Evolutionary conservation across 148 eudicot species (phyloP).

Genomic region (Camellia sinensis): DNA sequence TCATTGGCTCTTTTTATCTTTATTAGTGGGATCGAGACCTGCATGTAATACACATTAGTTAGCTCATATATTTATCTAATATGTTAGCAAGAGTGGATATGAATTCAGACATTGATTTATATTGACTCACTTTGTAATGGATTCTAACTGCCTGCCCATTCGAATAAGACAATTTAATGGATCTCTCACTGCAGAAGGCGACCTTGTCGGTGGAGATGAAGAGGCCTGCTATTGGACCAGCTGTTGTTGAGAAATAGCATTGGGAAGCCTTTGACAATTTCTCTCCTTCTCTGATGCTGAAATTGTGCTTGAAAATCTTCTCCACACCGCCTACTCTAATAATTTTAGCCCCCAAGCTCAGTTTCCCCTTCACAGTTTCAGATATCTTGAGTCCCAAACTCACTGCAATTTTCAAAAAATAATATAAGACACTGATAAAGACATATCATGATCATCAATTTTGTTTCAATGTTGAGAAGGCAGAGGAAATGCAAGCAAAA

Average conservation of each 20-base stretch:
- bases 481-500: too few species aligned
- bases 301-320: conserved; percentile 36
- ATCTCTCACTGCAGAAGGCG: conserved; percentile 44
- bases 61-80: too few species aligned
- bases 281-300: conserved; percentile 38
- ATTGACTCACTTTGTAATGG: conserved; percentile 38
- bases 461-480: too few species aligned
- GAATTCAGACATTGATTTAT: not conserved
- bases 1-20: conserved; percentile 25
- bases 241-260: conserved; percentile 47
- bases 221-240: conserved; percentile 52
- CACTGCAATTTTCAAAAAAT: conserved; percentile 14
- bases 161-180: conserved; percentile 34
- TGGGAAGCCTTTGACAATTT: conserved; percentile 39
- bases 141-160: conserved; percentile 25
- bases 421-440: not conserved
- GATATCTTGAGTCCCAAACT: conserved; percentile 19
- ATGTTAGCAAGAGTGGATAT: too few species aligned
- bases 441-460: not conserved
- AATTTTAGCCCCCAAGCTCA: conserved; percentile 38
- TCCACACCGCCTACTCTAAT: conserved; percentile 30
- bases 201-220: conserved; percentile 46
- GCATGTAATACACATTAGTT: not conserved
- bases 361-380: conserved; percentile 33
- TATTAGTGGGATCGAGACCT: conserved; percentile 16